Base-by-base conservation (phyloP, 2,329 filamentous ascomycete species). In the Sordariomycetes sp. region DNA sequence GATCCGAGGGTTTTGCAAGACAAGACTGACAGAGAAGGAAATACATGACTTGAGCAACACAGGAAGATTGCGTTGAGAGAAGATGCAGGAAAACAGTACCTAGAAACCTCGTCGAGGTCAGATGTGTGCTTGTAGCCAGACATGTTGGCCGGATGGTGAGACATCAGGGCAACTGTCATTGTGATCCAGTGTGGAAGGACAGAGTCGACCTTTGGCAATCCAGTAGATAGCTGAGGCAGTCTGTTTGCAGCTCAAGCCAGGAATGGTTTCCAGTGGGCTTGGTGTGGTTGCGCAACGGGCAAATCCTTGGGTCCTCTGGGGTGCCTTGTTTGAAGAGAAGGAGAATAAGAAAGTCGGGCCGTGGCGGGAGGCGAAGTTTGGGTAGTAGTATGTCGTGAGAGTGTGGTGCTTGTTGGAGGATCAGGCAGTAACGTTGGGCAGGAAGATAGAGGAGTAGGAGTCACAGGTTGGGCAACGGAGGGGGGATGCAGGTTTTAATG, bases 31-130 rank as follows among this genome's bases (percentile, higher is more conserved):
- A 58, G 46, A 54, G 42, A 47, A 48, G 26, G 32, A 40, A 45
- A 41, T 34, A 29, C 23, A 36, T 23, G 33, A 35, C 11, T 30
- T 23, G 26, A 11, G 16, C 26, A 30, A n/a, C 35, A 44, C 38
- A 43, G 21, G 18, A 35, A 34, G 51, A 58, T 50, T 56, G 36
- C n/a, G n/a, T n/a, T n/a, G 47, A 57, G 49, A 62, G 46, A 26
- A 53, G 51, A 55, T 51, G 50, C 43, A 48, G 55, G 63, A 66
- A 66, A 66, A 64, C 67, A 72, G 62, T 77, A 77, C 72, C 72
- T 77, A 63, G 69, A 64, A 58, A 72, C 68, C 59, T 75, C 70
- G 55, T 73, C 69, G 59, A 73, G 65, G 53, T 74, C 69, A 58
- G 66, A 52, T 49, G 64, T 46, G 39, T 48, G 61, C 49, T 61